Evolutionary conservation across 495 filamentous ascomycete species (phyloP), one percentile per base, ranked within the genome.

Genomic region (Lasiosphaeriaceae sp.): DNA sequence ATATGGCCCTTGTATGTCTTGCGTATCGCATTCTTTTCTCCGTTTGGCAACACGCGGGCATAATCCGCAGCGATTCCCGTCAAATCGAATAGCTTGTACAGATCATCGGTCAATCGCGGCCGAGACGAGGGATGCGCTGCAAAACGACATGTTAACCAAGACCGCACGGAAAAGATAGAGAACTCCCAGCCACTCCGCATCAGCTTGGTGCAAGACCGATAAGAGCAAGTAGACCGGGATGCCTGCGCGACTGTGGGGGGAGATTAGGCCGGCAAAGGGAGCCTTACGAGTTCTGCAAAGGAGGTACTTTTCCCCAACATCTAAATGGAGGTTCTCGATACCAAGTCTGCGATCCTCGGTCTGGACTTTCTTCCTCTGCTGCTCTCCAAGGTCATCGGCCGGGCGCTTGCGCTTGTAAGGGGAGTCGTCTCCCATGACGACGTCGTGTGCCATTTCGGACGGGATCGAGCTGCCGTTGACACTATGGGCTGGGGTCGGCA

Each of bases 211-310:
- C 26, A 31, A 31, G 3, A 9, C 26, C 26, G 26, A 31, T 31
- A 31, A 31, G 26, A 31, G 26, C 3, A 31, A 9, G 26, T 31
- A 31, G 26, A 31, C 26, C 26, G 26, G 26, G 9, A 31, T 31
- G 3, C 26, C 43, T 58, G 52, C 24, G 47, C 43, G 3, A 31
- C 26, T 3, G 26, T 9, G 26, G 26, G 9, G 26, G 26, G 9
- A 31, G 26, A 31, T 3, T 56, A 26, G 50, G 60, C 51, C 65
- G 52, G 58, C 57, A 60, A 70, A 74, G 78, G 77, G 76, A 77
- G 75, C 66, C 80, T 82, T 83, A 83, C 80, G 78, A 79, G 75
- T 79, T 76, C 73, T 80, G 75, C 77, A 80, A 73, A 83, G 73
- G 55, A 81, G 74, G 71, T 83, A 83, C 72, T 80, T 81, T 58